phyloP scores from a whole-genome alignment of 2,329 filamentous ascomycete species.

The Sarocladiaceae sp. region DNA sequence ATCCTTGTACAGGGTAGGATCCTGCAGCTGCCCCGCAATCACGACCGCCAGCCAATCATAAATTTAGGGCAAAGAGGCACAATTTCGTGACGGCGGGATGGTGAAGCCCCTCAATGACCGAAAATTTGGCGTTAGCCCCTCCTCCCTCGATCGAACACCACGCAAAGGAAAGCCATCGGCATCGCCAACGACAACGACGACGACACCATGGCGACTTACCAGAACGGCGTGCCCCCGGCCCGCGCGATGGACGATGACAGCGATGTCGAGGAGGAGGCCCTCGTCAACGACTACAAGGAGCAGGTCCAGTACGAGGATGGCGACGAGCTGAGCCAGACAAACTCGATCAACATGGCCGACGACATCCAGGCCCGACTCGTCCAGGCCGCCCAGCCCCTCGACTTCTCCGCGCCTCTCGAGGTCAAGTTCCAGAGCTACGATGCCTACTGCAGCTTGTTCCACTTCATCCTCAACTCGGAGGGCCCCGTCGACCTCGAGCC shows the following conservation, averaged over 20 bases:
- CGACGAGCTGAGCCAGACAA: conserved; percentile 70
- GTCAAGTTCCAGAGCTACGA: conserved; percentile 99
- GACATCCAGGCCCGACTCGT: conserved; percentile 90
- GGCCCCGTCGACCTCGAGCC: conserved; percentile 97
- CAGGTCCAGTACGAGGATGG: conserved; percentile 91
- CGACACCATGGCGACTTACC: conserved; percentile 50
- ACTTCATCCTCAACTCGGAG: conserved; percentile 98
- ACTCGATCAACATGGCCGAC: conserved; percentile 64
- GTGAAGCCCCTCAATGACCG: conserved; percentile 16
- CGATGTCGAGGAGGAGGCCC: conserved; percentile 91
- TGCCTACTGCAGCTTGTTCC: conserved; percentile 98
- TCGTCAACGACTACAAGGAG: conserved; percentile 93
- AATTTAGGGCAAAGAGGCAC: no score
- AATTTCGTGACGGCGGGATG: conserved; percentile 5
- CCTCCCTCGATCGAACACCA: conserved; percentile 10
- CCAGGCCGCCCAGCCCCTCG: conserved; percentile 87
- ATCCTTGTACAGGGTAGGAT: no score
- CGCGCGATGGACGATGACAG: conserved; percentile 71
- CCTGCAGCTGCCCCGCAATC: no score
- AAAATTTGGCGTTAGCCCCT: conserved; percentile 30
- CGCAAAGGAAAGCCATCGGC: conserved; percentile 2
- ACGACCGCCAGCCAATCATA: no score
- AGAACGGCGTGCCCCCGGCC: conserved; percentile 54
- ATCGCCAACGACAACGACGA: conserved; percentile 24
- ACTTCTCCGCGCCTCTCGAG: conserved; percentile 92